Conservation (phyloP, 78 protist genomes). For the Emiliania huxleyi region DNA sequence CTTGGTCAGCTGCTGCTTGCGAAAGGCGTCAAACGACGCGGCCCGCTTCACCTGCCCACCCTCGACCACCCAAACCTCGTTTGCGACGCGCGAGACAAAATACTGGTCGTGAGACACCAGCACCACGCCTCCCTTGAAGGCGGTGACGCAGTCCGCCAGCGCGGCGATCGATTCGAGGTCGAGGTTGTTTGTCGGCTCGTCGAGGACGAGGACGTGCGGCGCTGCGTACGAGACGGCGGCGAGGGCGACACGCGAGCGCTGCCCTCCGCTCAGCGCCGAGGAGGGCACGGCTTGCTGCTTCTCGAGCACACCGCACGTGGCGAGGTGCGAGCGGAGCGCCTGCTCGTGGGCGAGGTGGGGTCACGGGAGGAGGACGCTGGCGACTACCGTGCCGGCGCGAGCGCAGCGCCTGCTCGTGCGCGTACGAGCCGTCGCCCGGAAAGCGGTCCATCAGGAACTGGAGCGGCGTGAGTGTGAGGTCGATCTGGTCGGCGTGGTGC, state of each 20-base stretch:
- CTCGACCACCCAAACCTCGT: conserved; percentile 44
- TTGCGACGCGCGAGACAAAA: conserved; percentile 31
- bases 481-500: conserved; percentile 52
- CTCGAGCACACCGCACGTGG: not conserved
- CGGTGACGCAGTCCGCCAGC: conserved; percentile 67
- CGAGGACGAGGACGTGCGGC: conserved; percentile 50
- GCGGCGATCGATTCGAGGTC: conserved; percentile 65
- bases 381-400: too few species aligned
- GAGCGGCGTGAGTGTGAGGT: conserved; percentile 31
- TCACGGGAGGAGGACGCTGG: too few species aligned
- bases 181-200: conserved; percentile 67
- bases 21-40: conserved; percentile 30
- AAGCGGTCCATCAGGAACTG: not conserved
- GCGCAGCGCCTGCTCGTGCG: not conserved
- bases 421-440: conserved; percentile 19
- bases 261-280: conserved; percentile 34
- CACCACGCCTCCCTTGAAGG: conserved; percentile 77
- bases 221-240: conserved; percentile 13
- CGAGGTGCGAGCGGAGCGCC: conserved; percentile 10
- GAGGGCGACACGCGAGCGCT: conserved; percentile 45
- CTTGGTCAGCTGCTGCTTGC: not conserved
- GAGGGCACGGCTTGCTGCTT: not conserved
- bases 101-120: conserved; percentile 80
- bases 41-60: not conserved
- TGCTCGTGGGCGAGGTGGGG: not conserved